Evolutionary conservation across 2,329 filamentous ascomycete species (phyloP).

Genomic region (Chrysosporium queenslandicum): DNA sequence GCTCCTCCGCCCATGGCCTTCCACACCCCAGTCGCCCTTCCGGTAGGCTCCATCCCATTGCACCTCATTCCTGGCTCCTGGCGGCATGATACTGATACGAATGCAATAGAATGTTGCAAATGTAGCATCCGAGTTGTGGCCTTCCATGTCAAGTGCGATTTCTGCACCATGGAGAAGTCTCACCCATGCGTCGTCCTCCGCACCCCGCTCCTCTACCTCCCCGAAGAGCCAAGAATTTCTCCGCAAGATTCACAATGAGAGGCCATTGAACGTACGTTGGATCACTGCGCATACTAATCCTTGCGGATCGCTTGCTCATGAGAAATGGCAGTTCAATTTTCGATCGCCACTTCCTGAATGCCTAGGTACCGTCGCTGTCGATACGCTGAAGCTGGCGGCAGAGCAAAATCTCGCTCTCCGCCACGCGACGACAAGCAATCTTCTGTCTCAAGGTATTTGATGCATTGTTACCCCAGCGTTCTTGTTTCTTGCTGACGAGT

Average conservation of each 20-base stretch:
- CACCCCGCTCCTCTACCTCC: constrained; percentile 9
- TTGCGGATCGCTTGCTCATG: background rate
- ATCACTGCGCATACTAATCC: background rate
- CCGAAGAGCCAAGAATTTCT: constrained; percentile 1
- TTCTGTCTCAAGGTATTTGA: constrained; percentile 5
- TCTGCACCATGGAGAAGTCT: constrained; percentile 29
- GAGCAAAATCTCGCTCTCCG: constrained; percentile 10
- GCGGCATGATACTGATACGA: background rate
- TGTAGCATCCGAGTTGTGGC: constrained; percentile 37
- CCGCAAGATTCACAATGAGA: constrained; percentile 2
- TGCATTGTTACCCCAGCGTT: background rate
- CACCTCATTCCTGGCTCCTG: background rate
- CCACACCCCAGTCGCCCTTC: constrained; percentile 39
- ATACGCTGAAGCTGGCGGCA: constrained; percentile 10
- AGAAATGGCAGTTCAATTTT: background rate
- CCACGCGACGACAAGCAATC: background rate
- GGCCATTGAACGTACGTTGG: constrained; percentile 9
- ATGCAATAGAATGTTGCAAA: constrained; percentile 36
- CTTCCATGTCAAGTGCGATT: constrained; percentile 34
- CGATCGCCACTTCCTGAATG: constrained; percentile 1
- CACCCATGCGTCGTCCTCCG: constrained; percentile 19
- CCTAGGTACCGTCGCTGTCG: background rate
- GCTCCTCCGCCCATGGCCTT: constrained; percentile 40
- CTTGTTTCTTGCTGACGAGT: background rate
- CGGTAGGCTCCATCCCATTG: constrained; percentile 30